Base-by-base conservation (phyloP, 2,329 filamentous ascomycete species). In the Trichoderma hamatum region DNA sequence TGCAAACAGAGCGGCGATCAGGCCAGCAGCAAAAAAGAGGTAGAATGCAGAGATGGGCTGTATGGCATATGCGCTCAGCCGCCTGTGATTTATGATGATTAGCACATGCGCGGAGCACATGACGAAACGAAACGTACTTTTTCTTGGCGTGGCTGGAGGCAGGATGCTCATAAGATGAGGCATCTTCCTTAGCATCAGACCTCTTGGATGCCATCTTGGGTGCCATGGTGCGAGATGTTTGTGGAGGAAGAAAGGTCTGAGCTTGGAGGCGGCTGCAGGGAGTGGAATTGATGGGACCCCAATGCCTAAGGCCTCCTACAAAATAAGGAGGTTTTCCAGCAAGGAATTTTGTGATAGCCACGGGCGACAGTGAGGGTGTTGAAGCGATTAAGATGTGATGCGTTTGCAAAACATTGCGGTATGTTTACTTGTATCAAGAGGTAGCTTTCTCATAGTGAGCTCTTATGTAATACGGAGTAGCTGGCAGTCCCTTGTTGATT, bases 21-120 rank as follows among this genome's bases (percentile, higher is more conserved):
- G 73, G 76, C 93, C 93, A 72, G 91, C 90, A 34, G 84, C 82
- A 56, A 96, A 83, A 78, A 96, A 96, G 72, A 93, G 80, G 76
- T 92, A 96, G 78, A 97, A 96, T 14, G 91, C 91, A 58, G 88
- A 85, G 73, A 92, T 91, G 67, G 93, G 88, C 73, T 91, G 85
- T 70, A 96, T 84, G 71, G 85, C 85, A 77, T 90, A 92, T 63
- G 85, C 83, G 69, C 84, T 87, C 67, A 82, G 83, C 72, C 78
- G 76, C 73, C 83, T 86, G 68, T 39, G 5, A 30, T n/a, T 83
- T 86, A 67, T 39, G 5, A 30, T n/a, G 61, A 28, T 69, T 34
- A 32, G 54, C 24, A 26, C 51, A n/a, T 55, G 28, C 28, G 39
- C 30, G 43, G 30, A 16, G 32, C 59, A 36, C 26, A 3, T 39